These are phyloP conservation scores for Talaromyces sp. DNA, from an alignment of 2,329 filamentous ascomycete genomes.

Conservation along the genomic window DNA sequence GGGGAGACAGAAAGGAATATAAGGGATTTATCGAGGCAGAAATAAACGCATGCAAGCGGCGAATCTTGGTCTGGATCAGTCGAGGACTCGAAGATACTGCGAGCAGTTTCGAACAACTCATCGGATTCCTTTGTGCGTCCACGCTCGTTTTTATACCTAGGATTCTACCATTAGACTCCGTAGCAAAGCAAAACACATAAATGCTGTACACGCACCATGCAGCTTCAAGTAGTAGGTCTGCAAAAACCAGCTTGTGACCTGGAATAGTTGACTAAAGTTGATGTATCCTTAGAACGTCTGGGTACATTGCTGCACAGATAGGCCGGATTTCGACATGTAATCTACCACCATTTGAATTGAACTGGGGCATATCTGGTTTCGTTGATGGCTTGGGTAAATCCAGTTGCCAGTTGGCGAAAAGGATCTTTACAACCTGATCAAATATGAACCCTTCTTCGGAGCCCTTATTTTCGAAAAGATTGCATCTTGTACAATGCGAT, in stretches of 20 bases:
- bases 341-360: constrained; percentile 23
- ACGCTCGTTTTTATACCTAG: constrained; percentile 12
- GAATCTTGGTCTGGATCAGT: no score
- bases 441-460: no score
- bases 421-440: not conserved
- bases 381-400: constrained; percentile 26
- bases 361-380: constrained; percentile 21
- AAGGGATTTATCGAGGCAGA: not conserved
- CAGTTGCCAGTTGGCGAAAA: constrained; percentile 26
- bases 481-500: no score
- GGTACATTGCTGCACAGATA: constrained; percentile 27
- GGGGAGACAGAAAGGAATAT: no score
- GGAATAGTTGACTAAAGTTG: constrained; percentile 23
- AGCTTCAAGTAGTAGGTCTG: constrained; percentile 27
- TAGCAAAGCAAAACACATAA: no score
- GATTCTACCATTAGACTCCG: no score
- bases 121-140: constrained; percentile 27
- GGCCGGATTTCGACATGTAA: constrained; percentile 27
- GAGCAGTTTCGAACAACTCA: constrained; percentile 28
- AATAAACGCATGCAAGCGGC: no score
- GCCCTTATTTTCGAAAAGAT: no score
- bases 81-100: constrained; percentile 22
- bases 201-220: constrained; percentile 25
- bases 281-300: constrained; percentile 27
- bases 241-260: constrained; percentile 25